Evolutionary conservation across 192 early-diverging fungal species (phyloP), one percentile per base, ranked within the genome.

Genomic region (Blastocladiella britannica): DNA sequence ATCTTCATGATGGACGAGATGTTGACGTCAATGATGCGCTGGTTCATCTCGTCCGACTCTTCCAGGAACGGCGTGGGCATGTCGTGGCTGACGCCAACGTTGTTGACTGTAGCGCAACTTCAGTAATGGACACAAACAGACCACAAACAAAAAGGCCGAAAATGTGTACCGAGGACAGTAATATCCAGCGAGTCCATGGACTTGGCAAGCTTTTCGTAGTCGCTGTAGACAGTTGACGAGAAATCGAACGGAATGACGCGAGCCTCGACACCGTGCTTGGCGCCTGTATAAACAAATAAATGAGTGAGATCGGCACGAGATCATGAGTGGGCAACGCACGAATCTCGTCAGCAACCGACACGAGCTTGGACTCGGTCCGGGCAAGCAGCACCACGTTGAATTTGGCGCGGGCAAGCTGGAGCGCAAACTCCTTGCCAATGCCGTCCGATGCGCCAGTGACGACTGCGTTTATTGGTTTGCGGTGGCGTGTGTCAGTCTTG

Each of bases 361-460:
- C 79, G 58, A 97, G 74, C 67, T 95, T 97, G 28, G 73, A 72
- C 58, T 67, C 64, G 43, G 82, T 88, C 54, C 94, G 83, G 52
- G 88, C 84, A 29, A 93, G 69, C 30, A 97, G 66, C 28, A 92
- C 61, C 26, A 94, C 52, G 62, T 93, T 93, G 75, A 90, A 80
- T 62, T 78, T 78, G 23, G 79, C 79, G 54, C 79, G 71, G 28
- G 88, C 89, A 28, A 97, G 72, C 69, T 97, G 88, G 51, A 79
- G 62, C n/a, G 91, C 89, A 58, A 91, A 88, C 67, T 93, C 88
- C 58, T 82, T 86, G 28, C 94, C 94, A 67, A 97, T 88, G 55
- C 92, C 94, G 66, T 93, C 94, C 18, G 91, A 89, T 28, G 88
- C 90, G 54, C 94, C 94, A 29, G 94, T 97, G 27, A 97, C 78